Evolutionary conservation across 2,329 filamentous ascomycete genomes (phyloP), one percentile per base, ranked within the genome.

Genomic region (Hypomyces perniciosus): DNA sequence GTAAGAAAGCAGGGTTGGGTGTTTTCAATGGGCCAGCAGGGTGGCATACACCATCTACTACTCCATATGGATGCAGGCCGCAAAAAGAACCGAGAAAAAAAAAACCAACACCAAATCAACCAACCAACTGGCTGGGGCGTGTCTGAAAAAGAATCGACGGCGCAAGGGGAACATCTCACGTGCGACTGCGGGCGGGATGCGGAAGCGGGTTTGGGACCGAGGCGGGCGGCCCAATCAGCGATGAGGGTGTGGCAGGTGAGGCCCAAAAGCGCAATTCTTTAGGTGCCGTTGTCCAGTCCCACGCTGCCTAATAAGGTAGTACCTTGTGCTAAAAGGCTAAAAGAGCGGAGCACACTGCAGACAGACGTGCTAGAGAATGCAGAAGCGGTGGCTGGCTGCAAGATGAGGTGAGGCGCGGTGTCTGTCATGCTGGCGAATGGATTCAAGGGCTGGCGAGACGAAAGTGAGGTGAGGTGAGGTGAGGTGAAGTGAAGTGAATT

Each of bases 171-270:
- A 41, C 35, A 51, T 51, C 50, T 52, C 45, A 52, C 50, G 50
- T 52, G 50, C 50, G 41, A 52, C 50, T 52, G 44, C 45, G 45
- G 50, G 50, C 50, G 50, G 50, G 45, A 52, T 52, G 50, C 50
- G 50, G 50, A 33, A 52, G 50, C 50, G 45, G 50, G 42, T 44
- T 40, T 20, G 20, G 9, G 20, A 38, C 5, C n/a, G 35, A 38
- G 41, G 26, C 29, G 34, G 40, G 48, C 42, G 45, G 37, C n/a
- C 50, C 50, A 52, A 52, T 52, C 50, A 52, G 44, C 45, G 50
- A 35, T 20, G 26, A 35, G 41, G 35, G 38, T 45, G 33, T 31
- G 26, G 40, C 40, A 29, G 29, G 29, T 39, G 50, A 43, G 4
- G 27, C 50, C 50, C 50, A 48, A 52, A 52, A 51, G 43, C 44